Evolutionary conservation across 495 filamentous ascomycete genomes (phyloP), one percentile per base, ranked within the genome.

Genomic region (Bryoglossum gracile): DNA sequence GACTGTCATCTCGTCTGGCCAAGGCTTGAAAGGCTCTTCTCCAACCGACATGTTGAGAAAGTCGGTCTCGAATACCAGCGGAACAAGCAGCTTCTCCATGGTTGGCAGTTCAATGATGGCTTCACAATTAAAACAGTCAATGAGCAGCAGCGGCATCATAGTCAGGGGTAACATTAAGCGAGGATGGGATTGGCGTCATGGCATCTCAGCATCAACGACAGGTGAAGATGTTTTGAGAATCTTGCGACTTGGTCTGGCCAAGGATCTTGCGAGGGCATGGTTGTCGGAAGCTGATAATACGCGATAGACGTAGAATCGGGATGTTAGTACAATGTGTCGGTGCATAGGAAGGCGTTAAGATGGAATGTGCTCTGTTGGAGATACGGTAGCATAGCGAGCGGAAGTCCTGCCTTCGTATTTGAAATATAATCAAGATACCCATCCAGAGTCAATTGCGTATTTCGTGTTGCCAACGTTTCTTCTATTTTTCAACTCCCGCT

Each of bases 161-260:
- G 70, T 82, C 1, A 71, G 75, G 56, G 69, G 68, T 10, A 64
- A 67, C 23, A 54, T 69, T 13, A 73, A 76, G 62, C 70, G 86
- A 43, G 83, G 83, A 0, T 95, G 89, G 89, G 89, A 96, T 66
- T 96, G 89, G 89, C 68, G 89, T 53, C 70, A 66, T 4, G 77
- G 76, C 9, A 62, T 91, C 43, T 59, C 68, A 10, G 76, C 75
- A 36, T 67, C 69, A 23, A 73, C 71, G 9, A 78, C 57, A 43
- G 86, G 78, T 0, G 69, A 75, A 55, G 84, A 90, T 57, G 68
- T 95, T 1, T 65, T 95, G 32, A 66, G 72, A 46, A 70, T 86
- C 57, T 56, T 95, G 68, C 75, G 89, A 58, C 59, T 85, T 48
- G 86, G 84, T 18, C 58, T 95, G 58, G 84, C 87, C 11, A 76